Evolutionary conservation across 371 early-diverging fungal genomes (phyloP), one percentile per base, ranked within the genome.

Genomic region (Haplosporangium sp.): DNA sequence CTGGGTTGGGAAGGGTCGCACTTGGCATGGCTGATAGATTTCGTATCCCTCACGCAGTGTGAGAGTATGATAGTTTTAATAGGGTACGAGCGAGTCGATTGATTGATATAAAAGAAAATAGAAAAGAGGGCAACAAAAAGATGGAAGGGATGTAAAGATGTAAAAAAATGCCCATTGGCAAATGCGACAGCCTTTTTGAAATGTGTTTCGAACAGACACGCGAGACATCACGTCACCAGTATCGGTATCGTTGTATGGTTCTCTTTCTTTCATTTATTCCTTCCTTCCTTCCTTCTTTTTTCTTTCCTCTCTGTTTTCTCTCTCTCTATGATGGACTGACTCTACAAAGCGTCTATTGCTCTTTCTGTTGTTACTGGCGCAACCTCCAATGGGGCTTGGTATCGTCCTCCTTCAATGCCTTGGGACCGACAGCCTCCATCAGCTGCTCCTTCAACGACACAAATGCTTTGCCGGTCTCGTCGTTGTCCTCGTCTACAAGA

Each of bases 1-100:
- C 87, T 40, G 88, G 77, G 20, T 84, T 82, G 54, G 84, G 80
- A 47, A 87, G 80, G 12, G 88, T 86, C 18, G 81, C 84, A 53
- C 87, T 83, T 52, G 88, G 87, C 88, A 87, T 89, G 50, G 46
- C 83, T 90, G 91, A 87, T 36, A 69, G 90, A 88, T 6, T 7
- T 14, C 18, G 51, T 51, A 51, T 20, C n/a, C 29, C 51, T 20
- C 21, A 20, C 14, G 55, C 36, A 38, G 10, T 23, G 46, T 11
- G 18, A 6, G 5, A 36, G 59, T 58, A 5, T 37, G 59, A 16
- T 9, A 10, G n/a, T 45, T 11, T 29, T 29, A 29, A 29, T 29
- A 29, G 2, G 29, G 29, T 29, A 4, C 29, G 29, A 29, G 29
- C 29, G 29, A 29, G 4, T 29, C 29, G 29, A 29, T 29, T 29